Base-by-base conservation (phyloP, 2,329 filamentous ascomycete species). In the Aspergillus pseudoterreus region DNA sequence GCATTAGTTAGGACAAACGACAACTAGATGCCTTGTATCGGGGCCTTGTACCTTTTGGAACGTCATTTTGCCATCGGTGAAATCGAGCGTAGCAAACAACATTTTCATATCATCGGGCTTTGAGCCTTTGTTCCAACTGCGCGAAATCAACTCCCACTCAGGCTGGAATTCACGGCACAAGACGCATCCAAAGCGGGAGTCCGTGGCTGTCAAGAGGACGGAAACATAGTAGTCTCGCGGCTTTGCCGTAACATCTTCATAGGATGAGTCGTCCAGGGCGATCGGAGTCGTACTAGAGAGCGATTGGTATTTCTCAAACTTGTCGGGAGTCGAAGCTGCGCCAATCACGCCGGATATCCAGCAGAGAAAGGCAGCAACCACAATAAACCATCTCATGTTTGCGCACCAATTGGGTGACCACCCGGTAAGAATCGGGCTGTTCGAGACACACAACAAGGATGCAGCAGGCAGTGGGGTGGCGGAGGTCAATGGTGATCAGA, bases 161-260 rank as follows among this genome's bases (percentile, higher is more conserved):
- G 92, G 87, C 70, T 96, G 88, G 71, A 99, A 96, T 48, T 95
- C 90, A 47, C 84, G 82, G 72, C 94, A 99, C 45, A 97, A 78
- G 59, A 85, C 78, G 70, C 94, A 99, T 54, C 88, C 89, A 68
- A 89, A 96, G 52, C 90, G 83, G 30, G 84, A 66, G 59, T 96
- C 92, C 64, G 92, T 75, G 35, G 94, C 94, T 1, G 94, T 99
- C 58, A 99, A 77, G 12, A 99, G 82, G 3, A 99, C 82, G 2
- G 85, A 86, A 24, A 88, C 81, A 36, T 85, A 85, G 71, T 96
- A 95, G 73, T 99, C 88, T 60, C 94, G 84, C 11, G 92, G 90
- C 1, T 82, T 74, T 14, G 82, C 75, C 3, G 89, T 95, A 60
- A 97, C 75, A 59, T 88, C 82, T 60, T 82, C 80, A 78, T 94